Base-by-base conservation (phyloP, 225 moss, liverwort and hornwort genomes). In the Anthoceros angustus region DNA sequence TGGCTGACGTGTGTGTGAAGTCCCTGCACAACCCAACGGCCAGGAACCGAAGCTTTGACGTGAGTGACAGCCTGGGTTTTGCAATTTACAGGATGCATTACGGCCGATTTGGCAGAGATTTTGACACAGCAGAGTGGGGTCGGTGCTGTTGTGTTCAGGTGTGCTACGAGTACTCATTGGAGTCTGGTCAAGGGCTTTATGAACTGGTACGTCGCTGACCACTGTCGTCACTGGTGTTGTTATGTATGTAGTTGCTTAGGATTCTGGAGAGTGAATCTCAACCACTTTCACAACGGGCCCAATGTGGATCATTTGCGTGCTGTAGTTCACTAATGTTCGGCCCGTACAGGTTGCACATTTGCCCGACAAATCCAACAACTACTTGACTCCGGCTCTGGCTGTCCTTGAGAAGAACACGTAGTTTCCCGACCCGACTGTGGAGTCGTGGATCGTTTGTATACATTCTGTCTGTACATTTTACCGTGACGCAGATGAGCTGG, bases 1-100 rank as follows among this genome's bases (percentile, higher is more conserved):
- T 88, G 46, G 92, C 92, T 6, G 92, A 92, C 69, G 92, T 92
- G 12, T 88, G 92, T 68, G 86, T 88, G 24, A 92, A 92, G 79
- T 78, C 92, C 25, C 67, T 92, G 64, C 92, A 92, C 71, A 84
- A 92, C 67, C 86, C 92, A 9, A 83, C 84, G 39, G 92, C 92
- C 62, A 88, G 92, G 63, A 92, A 92, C 66, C 88, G 88, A 72
- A 92, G 92, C 74, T 92, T 92, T 65, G 92, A 92, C 82, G 92
- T 92, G 74, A 83, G 88, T 72, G 39, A 18, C 62, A 2, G 43
- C 20, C 0, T n/a, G 55, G 5, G 18, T 23, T 15, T 55, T 18
- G 18, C 55, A 18, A 18, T 55, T 48, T 12, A 12, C 12, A 48
- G 1, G 12, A 1, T 0, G 46, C 18, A 18, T 12, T 48, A 12